Base-by-base conservation (phyloP, 306 rosid species). In the Parietaria judaica region DNA sequence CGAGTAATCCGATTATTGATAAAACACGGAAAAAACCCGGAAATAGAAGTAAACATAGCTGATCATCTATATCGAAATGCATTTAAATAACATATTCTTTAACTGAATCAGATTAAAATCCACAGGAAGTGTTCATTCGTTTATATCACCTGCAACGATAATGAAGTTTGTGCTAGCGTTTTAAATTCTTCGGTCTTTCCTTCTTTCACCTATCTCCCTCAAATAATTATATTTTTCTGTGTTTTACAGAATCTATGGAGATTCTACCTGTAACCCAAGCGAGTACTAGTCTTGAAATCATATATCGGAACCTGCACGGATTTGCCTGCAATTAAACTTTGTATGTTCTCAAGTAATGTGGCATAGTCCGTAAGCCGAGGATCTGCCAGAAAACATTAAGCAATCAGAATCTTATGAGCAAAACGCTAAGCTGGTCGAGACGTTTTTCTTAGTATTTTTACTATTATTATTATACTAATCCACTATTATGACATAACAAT, bases 281-380 rank as follows among this genome's bases (percentile, higher is more conserved):
- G 84, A 64, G 88, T 74, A 78, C 99, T 88, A 63, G 94, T 66
- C 86, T 88, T 92, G 88, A 92, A 92, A 81, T 92, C 99, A 68
- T 92, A 92, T 73, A 92, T 52, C 45, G 99, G 99, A 75, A 86
- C 94, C 72, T 92, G 80, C 58, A 78, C 90, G 63, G 96, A 65
- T 51, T 86, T 92, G 72, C 99, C 97, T 65, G 80, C 94, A 76
- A 78, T 88, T 61, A 92, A 80, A 53, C 83, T 95, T 58, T 72
- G 83, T 74, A 92, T 88, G 70, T 92, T 88, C 72, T 86, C 76
- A 8, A 92, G 97, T 88, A 92, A 74, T 55, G 95, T 74, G 63
- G 89, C 90, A 69, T 92, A 92, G 83, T 92, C 99, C 36, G 99
- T 84, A 80, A 92, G 72, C 70, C 99, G 99, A 36, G 99, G 99